A percentile compares a stretch with the other conserved stretches of the same genome.
phyloP scores from a whole-genome alignment of 176 grass and related monocot species.

The Neostapfia colusana region DNA sequence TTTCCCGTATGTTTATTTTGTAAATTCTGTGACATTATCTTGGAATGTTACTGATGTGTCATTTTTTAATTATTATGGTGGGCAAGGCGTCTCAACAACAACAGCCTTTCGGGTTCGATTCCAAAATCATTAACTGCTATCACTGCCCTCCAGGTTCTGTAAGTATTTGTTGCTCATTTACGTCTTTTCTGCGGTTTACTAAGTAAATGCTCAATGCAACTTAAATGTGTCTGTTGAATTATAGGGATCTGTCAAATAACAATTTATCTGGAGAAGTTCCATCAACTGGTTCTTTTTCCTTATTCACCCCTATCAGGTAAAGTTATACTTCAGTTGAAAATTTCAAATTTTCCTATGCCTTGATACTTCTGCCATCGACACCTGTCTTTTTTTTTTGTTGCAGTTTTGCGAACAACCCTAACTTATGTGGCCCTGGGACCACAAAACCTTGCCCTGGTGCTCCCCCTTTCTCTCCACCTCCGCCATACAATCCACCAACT shows the following conservation, averaged over 20 bases:
- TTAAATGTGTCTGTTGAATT: slow-evolving; percentile 34
- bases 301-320: slow-evolving; percentile 95
- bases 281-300: slow-evolving; percentile 83
- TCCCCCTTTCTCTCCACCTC: slow-evolving; percentile 85
- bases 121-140: slow-evolving; percentile 80
- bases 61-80: slow-evolving; percentile 18
- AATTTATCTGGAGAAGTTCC: slow-evolving; percentile 86
- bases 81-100: slow-evolving; percentile 87
- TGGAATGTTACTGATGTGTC: slow-evolving; percentile 37
- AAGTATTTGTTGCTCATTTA: slow-evolving; percentile 42
- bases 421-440: slow-evolving; percentile 79
- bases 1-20: neutral
- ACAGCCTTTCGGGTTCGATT: slow-evolving; percentile 75
- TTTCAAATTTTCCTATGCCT: slow-evolving; percentile 18
- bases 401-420: slow-evolving; percentile 91
- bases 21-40: slow-evolving; percentile 14
- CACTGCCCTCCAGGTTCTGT: slow-evolving; percentile 87
- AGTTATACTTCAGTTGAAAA: slow-evolving; percentile 7
- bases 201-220: slow-evolving; percentile 15
- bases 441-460: slow-evolving; percentile 75
- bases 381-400: slow-evolving; percentile 29
- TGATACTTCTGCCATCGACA: slow-evolving; percentile 27
- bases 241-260: slow-evolving; percentile 87
- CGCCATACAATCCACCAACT: slow-evolving; percentile 76
- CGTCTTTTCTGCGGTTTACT: slow-evolving; percentile 32